Evolutionary conservation across 176 grass and related monocot genomes (phyloP).

Genomic region (Juncus inflexus): DNA sequence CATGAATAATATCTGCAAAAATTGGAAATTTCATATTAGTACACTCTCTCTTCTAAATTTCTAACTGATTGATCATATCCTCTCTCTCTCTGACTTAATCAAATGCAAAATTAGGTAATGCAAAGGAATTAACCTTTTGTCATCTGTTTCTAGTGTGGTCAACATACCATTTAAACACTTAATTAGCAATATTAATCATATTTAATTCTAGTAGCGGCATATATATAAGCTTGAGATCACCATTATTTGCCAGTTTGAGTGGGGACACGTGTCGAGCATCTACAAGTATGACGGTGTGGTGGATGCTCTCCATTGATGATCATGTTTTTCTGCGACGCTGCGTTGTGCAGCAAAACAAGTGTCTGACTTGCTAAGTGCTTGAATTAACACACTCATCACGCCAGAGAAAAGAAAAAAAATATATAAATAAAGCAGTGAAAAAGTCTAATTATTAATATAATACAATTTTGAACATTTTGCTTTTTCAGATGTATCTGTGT

Average conservation of each 20-base stretch:
- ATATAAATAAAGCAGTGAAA: too few species aligned
- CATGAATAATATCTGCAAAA: too few species aligned
- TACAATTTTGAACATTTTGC: too few species aligned
- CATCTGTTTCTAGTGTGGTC: slow-evolving; percentile 3
- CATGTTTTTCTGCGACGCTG: slow-evolving; percentile 10
- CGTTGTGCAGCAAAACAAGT: neutral
- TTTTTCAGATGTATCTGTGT: too few species aligned
- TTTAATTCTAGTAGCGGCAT: slow-evolving; percentile 20
- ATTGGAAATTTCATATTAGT: too few species aligned
- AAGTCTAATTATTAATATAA: too few species aligned
- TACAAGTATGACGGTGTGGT: slow-evolving; percentile 5
- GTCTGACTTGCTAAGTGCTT: neutral
- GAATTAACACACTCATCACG: neutral
- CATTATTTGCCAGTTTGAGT: neutral
- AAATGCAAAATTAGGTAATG: neutral
- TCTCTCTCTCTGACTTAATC: too few species aligned
- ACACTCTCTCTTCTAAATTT: too few species aligned
- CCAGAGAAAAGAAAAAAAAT: too few species aligned
- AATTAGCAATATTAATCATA: slow-evolving; percentile 7
- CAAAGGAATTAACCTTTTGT: neutral
- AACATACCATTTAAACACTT: slow-evolving; percentile 5
- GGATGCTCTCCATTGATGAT: slow-evolving; percentile 2
- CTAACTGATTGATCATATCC: too few species aligned
- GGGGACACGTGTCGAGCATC: slow-evolving; percentile 15
- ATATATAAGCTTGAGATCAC: neutral